phyloP scores from a whole-genome alignment of 495 filamentous ascomycete genomes.

The Neurospora terricola region DNA sequence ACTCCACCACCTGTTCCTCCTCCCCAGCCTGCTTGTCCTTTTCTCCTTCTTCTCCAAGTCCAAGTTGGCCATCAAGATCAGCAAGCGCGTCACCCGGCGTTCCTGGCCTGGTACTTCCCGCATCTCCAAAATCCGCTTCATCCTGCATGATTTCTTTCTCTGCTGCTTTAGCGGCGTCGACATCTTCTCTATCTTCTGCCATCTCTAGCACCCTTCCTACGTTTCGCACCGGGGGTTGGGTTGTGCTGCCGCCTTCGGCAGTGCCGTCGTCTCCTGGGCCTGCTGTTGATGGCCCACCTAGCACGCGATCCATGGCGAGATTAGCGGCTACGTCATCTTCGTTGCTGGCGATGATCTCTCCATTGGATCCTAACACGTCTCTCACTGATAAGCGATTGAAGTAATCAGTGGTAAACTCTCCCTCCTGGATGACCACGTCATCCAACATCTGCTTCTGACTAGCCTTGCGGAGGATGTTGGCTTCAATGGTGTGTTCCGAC shows the following conservation, averaged over 20 bases:
- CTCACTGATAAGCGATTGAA: slow-evolving; percentile 72
- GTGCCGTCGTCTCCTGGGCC: not conserved
- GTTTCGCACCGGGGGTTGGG: slow-evolving; percentile 16
- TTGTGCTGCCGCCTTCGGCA: slow-evolving; percentile 29
- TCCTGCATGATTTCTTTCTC: slow-evolving; percentile 86
- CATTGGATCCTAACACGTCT: slow-evolving; percentile 57
- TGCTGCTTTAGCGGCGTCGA: slow-evolving; percentile 72
- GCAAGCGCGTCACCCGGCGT: slow-evolving; percentile 33
- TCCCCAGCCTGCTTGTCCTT: slow-evolving; percentile 9
- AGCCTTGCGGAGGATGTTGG: slow-evolving; percentile 92
- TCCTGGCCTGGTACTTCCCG: slow-evolving; percentile 32
- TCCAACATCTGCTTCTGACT: slow-evolving; percentile 97
- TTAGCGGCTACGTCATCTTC: slow-evolving; percentile 58
- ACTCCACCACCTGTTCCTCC: slow-evolving; percentile 36
- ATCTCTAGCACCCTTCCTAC: slow-evolving; percentile 63
- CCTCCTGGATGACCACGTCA: slow-evolving; percentile 96
- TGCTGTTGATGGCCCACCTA: slow-evolving; percentile 38
- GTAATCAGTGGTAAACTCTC: slow-evolving; percentile 96
- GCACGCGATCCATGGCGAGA: slow-evolving; percentile 78
- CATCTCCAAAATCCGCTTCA: slow-evolving; percentile 61
- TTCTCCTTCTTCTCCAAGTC: slow-evolving; percentile 5
- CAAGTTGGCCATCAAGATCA: not conserved
- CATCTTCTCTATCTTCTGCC: slow-evolving; percentile 90
- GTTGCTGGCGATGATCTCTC: slow-evolving; percentile 35
- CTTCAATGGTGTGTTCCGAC: slow-evolving; percentile 95